Evolutionary conservation across 2,329 filamentous ascomycete genomes (phyloP).

Genomic region (Nigrograna mackinnonii): DNA sequence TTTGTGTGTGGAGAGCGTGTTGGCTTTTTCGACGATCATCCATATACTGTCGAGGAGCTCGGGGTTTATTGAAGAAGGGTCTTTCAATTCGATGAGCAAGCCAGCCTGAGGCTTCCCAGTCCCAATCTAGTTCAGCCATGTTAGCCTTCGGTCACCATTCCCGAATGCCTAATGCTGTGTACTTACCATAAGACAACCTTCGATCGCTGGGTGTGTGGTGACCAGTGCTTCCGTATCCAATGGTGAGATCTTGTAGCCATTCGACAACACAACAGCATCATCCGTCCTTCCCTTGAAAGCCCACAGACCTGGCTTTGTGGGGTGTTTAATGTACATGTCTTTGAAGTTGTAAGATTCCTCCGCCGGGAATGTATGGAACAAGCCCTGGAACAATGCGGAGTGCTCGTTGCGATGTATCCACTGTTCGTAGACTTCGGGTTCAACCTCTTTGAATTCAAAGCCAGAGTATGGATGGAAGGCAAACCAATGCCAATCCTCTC

Average conservation of each 20-base stretch:
- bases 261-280: slow-evolving; percentile 21
- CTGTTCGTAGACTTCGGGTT: slow-evolving; percentile 36
- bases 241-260: slow-evolving; percentile 23
- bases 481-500: slow-evolving; percentile 27
- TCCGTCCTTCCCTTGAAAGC: slow-evolving; percentile 22
- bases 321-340: slow-evolving; percentile 20
- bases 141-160: not conserved
- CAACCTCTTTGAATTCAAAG: slow-evolving; percentile 24
- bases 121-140: slow-evolving; percentile 24
- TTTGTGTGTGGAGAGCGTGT: slow-evolving; percentile 43
- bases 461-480: slow-evolving; percentile 22
- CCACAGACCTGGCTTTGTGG: slow-evolving; percentile 20
- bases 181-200: slow-evolving; percentile 31
- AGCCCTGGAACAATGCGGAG: slow-evolving; percentile 17
- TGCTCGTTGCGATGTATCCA: slow-evolving; percentile 38
- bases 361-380: slow-evolving; percentile 25
- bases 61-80: slow-evolving; percentile 10
- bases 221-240: slow-evolving; percentile 23
- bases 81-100: slow-evolving; percentile 32
- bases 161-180: not conserved
- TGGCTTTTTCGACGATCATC: slow-evolving; percentile 49
- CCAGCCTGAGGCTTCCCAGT: slow-evolving; percentile 29
- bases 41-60: slow-evolving; percentile 50
- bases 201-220: slow-evolving; percentile 28
- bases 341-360: slow-evolving; percentile 19